These are phyloP conservation scores for Colletotrichum graminicola DNA, from an alignment of 2,329 filamentous ascomycete species.

Conservation along the genomic window DNA sequence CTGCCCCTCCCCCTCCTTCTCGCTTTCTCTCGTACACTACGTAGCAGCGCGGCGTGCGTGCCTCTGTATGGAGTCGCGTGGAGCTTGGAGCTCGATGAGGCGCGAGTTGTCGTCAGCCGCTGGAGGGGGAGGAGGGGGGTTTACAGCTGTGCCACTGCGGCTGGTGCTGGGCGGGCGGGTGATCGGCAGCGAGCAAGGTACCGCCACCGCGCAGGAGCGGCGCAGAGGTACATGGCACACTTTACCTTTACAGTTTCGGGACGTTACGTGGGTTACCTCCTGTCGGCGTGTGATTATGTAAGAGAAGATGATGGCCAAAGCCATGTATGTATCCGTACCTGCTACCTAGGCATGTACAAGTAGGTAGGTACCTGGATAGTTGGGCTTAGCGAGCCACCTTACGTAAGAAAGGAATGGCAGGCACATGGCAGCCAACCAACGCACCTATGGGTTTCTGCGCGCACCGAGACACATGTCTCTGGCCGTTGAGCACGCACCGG, in stretches of 20 bases:
- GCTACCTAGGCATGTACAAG: too few relatives aligned
- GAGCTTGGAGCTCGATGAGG: conserved; percentile 29
- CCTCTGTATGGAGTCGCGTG: conserved; percentile 13
- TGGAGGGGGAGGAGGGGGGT: background rate
- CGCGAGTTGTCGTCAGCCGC: conserved; percentile 37
- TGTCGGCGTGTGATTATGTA: background rate
- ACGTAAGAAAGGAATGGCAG: background rate
- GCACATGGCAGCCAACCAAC: background rate
- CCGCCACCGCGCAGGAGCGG: background rate
- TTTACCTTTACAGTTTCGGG: background rate
- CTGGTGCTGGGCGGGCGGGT: conserved; percentile 20
- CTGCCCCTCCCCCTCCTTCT: conserved; percentile 28
- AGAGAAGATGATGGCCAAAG: background rate
- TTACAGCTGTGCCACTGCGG: conserved; percentile 1
- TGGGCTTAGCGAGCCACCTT: background rate
- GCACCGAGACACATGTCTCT: background rate
- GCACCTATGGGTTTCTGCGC: background rate
- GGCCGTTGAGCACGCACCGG: conserved; percentile 13
- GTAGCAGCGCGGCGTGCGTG: background rate
- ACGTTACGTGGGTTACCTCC: conserved; percentile 3
- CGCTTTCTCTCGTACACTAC: background rate
- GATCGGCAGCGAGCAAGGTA: conserved; percentile 28
- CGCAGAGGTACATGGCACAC: background rate
- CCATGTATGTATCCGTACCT: too few relatives aligned
- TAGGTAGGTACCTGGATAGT: too few relatives aligned